phyloP scores from a whole-genome alignment of 371 early-diverging fungal species.

The Rhizopus delemar region DNA sequence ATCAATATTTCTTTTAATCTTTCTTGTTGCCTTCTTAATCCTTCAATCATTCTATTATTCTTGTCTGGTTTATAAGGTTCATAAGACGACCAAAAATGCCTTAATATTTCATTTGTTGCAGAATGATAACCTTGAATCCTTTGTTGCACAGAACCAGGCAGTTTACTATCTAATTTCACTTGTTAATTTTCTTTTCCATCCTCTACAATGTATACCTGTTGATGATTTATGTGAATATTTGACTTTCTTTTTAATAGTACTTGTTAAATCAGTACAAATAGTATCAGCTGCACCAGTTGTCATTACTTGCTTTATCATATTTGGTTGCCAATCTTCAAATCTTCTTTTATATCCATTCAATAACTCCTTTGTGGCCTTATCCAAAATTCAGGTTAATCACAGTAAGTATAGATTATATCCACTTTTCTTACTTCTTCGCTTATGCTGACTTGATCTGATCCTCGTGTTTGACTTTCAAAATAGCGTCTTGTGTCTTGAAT shows the following conservation, averaged over 20 bases:
- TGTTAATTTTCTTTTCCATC: background rate
- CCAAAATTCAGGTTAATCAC: background rate
- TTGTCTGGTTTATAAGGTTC: conserved; percentile 55
- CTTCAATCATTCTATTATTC: conserved; percentile 56
- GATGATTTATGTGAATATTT: conserved; percentile 28
- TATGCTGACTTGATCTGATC: conserved; percentile 23
- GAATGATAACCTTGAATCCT: conserved; percentile 57
- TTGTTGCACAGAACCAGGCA: conserved; percentile 50
- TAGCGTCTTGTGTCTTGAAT: conserved; percentile 79
- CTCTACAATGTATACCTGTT: conserved; percentile 25
- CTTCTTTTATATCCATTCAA: conserved; percentile 31
- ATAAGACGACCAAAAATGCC: conserved; percentile 66
- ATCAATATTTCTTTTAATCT: conserved; percentile 49
- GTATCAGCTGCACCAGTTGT: conserved; percentile 33
- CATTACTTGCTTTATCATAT: conserved; percentile 45
- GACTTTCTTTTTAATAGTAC: conserved; percentile 37
- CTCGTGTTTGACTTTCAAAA: conserved; percentile 73
- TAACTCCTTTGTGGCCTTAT: conserved; percentile 28
- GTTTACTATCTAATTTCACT: conserved; percentile 30
- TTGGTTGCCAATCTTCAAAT: conserved; percentile 45
- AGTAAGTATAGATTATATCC: background rate
- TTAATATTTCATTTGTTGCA: conserved; percentile 64
- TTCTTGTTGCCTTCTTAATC: conserved; percentile 50
- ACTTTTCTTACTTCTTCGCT: conserved; percentile 19
- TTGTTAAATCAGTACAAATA: conserved; percentile 36